Conservation (phyloP, 768 basidiomycete genomes). For the Leccinum disarticulatum region DNA sequence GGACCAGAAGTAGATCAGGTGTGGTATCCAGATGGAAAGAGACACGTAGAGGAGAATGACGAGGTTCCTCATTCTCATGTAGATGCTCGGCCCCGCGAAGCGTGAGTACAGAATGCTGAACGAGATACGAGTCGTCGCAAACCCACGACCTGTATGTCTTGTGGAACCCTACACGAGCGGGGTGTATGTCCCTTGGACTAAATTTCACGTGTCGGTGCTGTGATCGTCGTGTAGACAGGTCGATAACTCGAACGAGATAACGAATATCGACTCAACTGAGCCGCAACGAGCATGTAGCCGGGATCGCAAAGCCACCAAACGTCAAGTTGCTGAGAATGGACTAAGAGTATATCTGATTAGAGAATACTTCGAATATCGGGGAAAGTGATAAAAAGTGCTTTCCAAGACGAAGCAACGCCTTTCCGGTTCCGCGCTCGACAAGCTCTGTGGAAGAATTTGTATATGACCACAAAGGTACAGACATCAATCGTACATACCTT, state of each 20-base stretch:
- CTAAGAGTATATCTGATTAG: constrained; percentile 97
- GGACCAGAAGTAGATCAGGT: constrained; percentile 98
- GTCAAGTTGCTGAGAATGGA: constrained; percentile 96
- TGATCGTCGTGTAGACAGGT: too few species aligned
- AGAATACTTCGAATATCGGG: constrained; percentile 98
- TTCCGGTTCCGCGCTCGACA: constrained; percentile 93
- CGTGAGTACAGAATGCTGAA: constrained; percentile 98
- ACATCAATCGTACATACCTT: constrained; percentile 56
- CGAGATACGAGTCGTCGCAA: constrained; percentile 93
- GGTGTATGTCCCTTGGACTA: too few species aligned
- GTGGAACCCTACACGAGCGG: too few species aligned
- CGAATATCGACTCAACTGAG: too few species aligned
- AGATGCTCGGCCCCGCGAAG: constrained; percentile 99
- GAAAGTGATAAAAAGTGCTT: constrained; percentile 98
- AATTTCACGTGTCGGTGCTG: too few species aligned
- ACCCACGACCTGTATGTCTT: constrained; percentile 83
- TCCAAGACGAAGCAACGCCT: constrained; percentile 87
- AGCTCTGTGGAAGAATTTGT: constrained; percentile 57
- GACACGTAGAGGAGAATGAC: constrained; percentile 89
- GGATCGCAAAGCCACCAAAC: constrained; percentile 66
- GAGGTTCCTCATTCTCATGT: constrained; percentile 95
- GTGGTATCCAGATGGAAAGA: constrained; percentile 89
- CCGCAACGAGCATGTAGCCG: too few species aligned
- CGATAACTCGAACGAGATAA: too few species aligned
- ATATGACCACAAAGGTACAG: constrained; percentile 1